These are phyloP conservation scores for Solanum appendiculatum DNA, from an alignment of 257 asterid genomes.

Conservation along the genomic window DNA sequence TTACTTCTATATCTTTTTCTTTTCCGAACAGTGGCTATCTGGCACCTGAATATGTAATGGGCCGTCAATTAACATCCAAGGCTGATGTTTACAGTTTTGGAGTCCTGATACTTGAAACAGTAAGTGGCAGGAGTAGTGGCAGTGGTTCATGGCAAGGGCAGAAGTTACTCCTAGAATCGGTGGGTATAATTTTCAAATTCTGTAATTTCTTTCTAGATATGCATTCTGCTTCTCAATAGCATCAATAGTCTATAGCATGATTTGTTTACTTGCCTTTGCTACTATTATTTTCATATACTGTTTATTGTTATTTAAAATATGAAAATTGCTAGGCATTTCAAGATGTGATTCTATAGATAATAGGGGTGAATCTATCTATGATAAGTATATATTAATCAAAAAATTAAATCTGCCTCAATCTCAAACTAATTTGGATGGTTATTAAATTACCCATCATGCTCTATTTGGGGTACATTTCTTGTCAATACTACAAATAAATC, in stretches of 20 bases:
- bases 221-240: not conserved
- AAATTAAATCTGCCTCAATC: not conserved
- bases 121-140: constrained; percentile 68
- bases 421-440: not conserved
- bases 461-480: not conserved
- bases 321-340: not conserved
- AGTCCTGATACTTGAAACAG: constrained; percentile 63
- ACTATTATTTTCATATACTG: not conserved
- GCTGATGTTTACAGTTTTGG: constrained; percentile 95
- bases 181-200: constrained; percentile 20
- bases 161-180: constrained; percentile 73
- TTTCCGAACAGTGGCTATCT: constrained; percentile 74
- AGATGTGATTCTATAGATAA: not conserved
- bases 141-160: constrained; percentile 44
- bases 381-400: not conserved
- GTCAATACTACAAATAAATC: not conserved
- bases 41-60: constrained; percentile 96
- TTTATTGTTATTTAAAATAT: not conserved
- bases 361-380: not conserved
- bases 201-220: not conserved
- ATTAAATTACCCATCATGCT: not conserved
- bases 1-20: not conserved
- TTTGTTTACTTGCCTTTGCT: not conserved
- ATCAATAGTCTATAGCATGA: not conserved
- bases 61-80: constrained; percentile 82